A percentile compares a stretch with the other conserved stretches of the same genome.
Conservation (phyloP, 2,329 filamentous ascomycete genomes). For the Gliomastix tumulicola region DNA sequence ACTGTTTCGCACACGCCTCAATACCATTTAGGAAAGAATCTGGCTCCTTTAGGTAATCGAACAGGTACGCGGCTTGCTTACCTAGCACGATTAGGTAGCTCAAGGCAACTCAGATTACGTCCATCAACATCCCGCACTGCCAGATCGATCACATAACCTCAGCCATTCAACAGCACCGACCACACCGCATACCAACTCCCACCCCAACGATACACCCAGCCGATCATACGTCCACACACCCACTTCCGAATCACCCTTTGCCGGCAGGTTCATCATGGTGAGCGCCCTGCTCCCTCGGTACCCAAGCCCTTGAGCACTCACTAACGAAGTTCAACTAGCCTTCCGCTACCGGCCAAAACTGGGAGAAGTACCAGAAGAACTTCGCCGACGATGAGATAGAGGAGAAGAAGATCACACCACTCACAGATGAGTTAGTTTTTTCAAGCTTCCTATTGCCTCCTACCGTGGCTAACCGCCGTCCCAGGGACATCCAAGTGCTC, state of each 20-base stretch:
- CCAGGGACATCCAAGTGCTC: constrained; percentile 94
- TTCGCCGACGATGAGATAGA: constrained; percentile 95
- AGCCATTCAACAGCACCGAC: no score
- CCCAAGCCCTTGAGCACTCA: background rate
- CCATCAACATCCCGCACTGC: constrained; percentile 19
- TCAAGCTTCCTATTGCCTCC: constrained; percentile 1
- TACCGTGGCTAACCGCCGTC: constrained; percentile 13
- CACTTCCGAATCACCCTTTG: background rate
- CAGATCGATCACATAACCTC: no score
- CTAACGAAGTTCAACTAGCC: constrained; percentile 49
- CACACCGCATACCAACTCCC: constrained; percentile 13
- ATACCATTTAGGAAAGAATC: no score
- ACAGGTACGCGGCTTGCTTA: no score
- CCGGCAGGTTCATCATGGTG: constrained; percentile 29
- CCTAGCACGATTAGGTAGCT: no score
- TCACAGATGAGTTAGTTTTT: constrained; percentile 82
- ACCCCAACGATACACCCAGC: constrained; percentile 5
- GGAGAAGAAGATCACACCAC: constrained; percentile 98
- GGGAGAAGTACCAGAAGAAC: constrained; percentile 99
- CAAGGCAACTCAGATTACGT: constrained; percentile 34
- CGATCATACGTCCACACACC: constrained; percentile 5
- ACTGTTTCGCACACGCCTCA: no score
- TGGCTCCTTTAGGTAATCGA: no score
- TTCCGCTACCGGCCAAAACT: constrained; percentile 86
- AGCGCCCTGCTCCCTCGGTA: constrained; percentile 7